Percentiles rank a stretch among this genome's conserved stretches.
Evolutionary conservation across 2,329 filamentous ascomycete species (phyloP).

Genomic region (Sclerotinia sclerotiorum): DNA sequence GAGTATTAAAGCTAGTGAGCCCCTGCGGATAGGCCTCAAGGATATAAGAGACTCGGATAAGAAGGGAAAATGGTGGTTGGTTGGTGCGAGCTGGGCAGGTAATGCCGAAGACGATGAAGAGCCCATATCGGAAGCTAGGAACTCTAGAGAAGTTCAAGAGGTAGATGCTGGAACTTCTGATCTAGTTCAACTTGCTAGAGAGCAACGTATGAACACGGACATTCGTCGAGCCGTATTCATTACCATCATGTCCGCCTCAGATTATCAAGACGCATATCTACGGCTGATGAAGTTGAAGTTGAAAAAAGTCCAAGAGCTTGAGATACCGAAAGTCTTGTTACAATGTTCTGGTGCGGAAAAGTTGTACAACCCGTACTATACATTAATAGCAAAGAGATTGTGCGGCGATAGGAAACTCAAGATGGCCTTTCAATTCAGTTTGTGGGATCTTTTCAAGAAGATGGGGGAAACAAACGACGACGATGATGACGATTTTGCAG

Average conservation of each 20-base stretch:
- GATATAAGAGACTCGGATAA: slow-evolving; percentile 84
- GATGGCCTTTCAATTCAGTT: slow-evolving; percentile 81
- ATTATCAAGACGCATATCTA: slow-evolving; percentile 79
- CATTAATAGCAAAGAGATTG: slow-evolving; percentile 75
- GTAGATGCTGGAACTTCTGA: slow-evolving; percentile 37
- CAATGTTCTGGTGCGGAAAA: slow-evolving; percentile 83
- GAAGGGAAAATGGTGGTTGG: slow-evolving; percentile 97
- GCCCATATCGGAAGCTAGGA: slow-evolving; percentile 15
- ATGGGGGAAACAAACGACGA: slow-evolving; percentile 74
- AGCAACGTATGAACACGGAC: slow-evolving; percentile 43
- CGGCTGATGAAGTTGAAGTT: slow-evolving; percentile 79
- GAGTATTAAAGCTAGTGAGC: slow-evolving; percentile 71
- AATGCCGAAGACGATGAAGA: slow-evolving; percentile 37
- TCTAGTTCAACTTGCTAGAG: slow-evolving; percentile 40
- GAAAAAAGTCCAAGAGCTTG: slow-evolving; percentile 80
- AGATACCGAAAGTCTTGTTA: slow-evolving; percentile 83
- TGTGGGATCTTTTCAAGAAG: slow-evolving; percentile 82
- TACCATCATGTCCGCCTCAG: slow-evolving; percentile 79
- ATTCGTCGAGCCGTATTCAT: slow-evolving; percentile 74
- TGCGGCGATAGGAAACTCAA: slow-evolving; percentile 73
- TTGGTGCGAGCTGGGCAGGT: slow-evolving; percentile 85
- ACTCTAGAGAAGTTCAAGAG: slow-evolving; percentile 36
- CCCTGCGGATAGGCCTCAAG: slow-evolving; percentile 74
- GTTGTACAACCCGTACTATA: slow-evolving; percentile 90
- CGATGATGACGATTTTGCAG: slow-evolving; percentile 60